phyloP scores from a whole-genome alignment of 2,329 filamentous ascomycete species.

The Lachnellula cervina region DNA sequence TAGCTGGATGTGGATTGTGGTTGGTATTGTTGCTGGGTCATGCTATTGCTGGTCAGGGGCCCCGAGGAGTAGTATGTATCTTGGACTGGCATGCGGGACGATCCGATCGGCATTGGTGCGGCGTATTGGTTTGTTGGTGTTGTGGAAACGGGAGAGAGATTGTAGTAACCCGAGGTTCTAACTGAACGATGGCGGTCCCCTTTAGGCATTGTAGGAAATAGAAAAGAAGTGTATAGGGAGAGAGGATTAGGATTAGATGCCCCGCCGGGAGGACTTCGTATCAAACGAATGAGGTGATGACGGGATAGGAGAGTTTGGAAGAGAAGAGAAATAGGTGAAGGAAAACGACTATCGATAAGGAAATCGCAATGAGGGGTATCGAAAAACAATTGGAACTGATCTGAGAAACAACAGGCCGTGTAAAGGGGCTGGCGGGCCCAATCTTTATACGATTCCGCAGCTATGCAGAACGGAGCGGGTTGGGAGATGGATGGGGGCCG shows the following conservation, averaged over 20 bases:
- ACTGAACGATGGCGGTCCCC: slow-evolving; percentile 16
- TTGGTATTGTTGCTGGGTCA: slow-evolving; percentile 14
- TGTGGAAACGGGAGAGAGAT: slow-evolving; percentile 18
- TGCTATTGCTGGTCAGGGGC: slow-evolving; percentile 3
- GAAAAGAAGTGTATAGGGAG: slow-evolving; percentile 7
- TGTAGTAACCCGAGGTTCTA: slow-evolving; percentile 24
- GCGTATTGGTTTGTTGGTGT: slow-evolving; percentile 19
- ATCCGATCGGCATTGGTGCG: slow-evolving; percentile 3
- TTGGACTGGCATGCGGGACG: slow-evolving; percentile 3
- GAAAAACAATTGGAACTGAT: slow-evolving; percentile 18
- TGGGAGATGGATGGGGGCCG: slow-evolving; percentile 14
- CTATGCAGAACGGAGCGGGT: slow-evolving; percentile 15
- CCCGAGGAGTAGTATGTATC: slow-evolving; percentile 6
- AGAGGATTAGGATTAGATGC: slow-evolving; percentile 24
- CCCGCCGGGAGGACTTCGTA: slow-evolving; percentile 26
- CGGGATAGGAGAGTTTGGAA: slow-evolving; percentile 13
- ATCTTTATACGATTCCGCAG: slow-evolving; percentile 24
- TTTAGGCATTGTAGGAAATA: slow-evolving; percentile 25
- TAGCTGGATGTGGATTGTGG: slow-evolving; percentile 8
- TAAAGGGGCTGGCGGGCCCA: slow-evolving; percentile 19
- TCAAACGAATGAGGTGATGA: slow-evolving; percentile 21
- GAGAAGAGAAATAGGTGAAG: slow-evolving; percentile 14
- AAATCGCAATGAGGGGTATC: slow-evolving; percentile 22
- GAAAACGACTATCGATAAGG: slow-evolving; percentile 4
- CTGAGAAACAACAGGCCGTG: slow-evolving; percentile 18